Evolutionary conservation across 2,329 filamentous ascomycete genomes (phyloP).

Genomic region (Hypoxylon sp.): DNA sequence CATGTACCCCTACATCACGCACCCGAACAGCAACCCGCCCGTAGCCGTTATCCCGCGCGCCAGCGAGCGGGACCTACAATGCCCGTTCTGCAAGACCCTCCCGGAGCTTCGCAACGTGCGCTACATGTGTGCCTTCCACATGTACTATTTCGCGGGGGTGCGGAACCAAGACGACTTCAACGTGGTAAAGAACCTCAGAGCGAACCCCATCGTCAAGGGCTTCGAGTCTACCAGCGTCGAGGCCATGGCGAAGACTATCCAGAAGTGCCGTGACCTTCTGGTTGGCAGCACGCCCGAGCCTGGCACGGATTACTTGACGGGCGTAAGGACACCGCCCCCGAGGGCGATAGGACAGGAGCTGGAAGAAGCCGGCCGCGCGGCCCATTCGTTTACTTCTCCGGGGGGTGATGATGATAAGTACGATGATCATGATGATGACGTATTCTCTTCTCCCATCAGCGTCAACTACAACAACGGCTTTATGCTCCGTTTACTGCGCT

Average conservation of each 20-base stretch:
- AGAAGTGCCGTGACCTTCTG: neutral
- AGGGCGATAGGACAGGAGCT: neutral
- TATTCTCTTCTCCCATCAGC: neutral
- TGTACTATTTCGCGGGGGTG: neutral
- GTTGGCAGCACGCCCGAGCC: conserved; percentile 4
- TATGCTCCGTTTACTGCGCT: neutral
- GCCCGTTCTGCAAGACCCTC: neutral
- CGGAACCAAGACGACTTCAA: neutral
- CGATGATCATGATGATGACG: neutral
- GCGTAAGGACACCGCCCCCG: neutral
- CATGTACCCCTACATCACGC: conserved; percentile 7
- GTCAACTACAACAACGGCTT: neutral
- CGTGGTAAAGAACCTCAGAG: neutral
- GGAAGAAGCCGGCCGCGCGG: neutral
- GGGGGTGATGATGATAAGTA: too few species aligned
- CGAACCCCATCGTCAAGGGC: neutral
- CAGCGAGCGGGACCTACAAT: neutral
- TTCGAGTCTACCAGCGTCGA: neutral
- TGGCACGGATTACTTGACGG: neutral
- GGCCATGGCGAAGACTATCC: neutral
- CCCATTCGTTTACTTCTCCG: neutral
- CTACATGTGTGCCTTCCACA: conserved; percentile 14
- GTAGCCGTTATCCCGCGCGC: conserved; percentile 9
- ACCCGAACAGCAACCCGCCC: neutral
- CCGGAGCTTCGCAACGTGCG: conserved; percentile 1